Percentiles rank a stretch among this genome's conserved stretches.
Conservation (phyloP, 2,329 filamentous ascomycete genomes). For the Myrmaecium sp. region DNA sequence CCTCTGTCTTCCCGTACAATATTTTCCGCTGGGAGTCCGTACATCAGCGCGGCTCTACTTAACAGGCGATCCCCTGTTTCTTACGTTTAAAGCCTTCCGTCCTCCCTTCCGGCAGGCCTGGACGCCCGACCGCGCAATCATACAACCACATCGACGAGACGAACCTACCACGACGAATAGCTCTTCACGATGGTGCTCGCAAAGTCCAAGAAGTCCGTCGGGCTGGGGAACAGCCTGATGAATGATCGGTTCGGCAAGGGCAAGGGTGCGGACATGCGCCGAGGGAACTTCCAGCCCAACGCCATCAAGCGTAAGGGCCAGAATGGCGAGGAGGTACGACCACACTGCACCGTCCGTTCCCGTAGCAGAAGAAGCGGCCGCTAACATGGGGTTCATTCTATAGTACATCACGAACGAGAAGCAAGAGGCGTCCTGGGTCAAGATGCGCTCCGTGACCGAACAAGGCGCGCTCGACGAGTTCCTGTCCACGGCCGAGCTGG, state of each 20-base stretch:
- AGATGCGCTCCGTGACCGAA: constrained; percentile 98
- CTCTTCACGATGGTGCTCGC: constrained; percentile 48
- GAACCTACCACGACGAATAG: constrained; percentile 5
- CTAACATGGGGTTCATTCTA: constrained; percentile 15
- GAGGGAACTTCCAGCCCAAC: constrained; percentile 38
- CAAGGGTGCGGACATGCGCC: constrained; percentile 70
- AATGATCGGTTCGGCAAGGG: constrained; percentile 95
- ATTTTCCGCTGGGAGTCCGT: too few relatives aligned
- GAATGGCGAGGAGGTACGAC: constrained; percentile 54
- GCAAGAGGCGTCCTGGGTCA: constrained; percentile 90
- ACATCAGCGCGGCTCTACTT: too few relatives aligned
- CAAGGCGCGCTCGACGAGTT: constrained; percentile 96
- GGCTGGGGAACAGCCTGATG: constrained; percentile 94
- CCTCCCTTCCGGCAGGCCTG: too few relatives aligned
- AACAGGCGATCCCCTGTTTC: too few relatives aligned
- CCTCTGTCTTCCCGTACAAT: too few relatives aligned
- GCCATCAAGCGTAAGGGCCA: constrained; percentile 56
- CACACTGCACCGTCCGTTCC: neutral
- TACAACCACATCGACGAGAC: constrained; percentile 7
- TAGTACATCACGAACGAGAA: constrained; percentile 81
- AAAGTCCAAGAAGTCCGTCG: constrained; percentile 90
- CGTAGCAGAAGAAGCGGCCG: neutral
- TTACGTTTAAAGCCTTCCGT: too few relatives aligned
- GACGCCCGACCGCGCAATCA: too few relatives aligned
- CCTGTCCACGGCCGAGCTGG: constrained; percentile 82